These are phyloP conservation scores for Arthroderma uncinatum DNA, from an alignment of 2,329 filamentous ascomycete genomes.

Conservation along the genomic window DNA sequence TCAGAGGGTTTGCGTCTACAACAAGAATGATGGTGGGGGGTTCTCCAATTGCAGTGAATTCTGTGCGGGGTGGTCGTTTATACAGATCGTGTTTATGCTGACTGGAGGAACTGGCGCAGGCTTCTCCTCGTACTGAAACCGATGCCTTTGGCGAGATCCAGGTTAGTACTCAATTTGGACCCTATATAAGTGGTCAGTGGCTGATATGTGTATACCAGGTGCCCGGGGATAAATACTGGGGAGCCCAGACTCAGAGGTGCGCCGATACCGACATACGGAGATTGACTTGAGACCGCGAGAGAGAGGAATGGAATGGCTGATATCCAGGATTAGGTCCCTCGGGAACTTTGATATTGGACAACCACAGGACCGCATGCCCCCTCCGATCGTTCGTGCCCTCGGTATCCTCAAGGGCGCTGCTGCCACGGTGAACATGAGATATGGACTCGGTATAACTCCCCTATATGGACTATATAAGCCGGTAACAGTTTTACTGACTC, in stretches of 20 bases:
- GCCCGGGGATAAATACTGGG: conserved; percentile 90
- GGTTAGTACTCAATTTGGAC: conserved; percentile 23
- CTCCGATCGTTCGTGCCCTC: conserved; percentile 82
- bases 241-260: conserved; percentile 82
- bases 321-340: conserved; percentile 49
- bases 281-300: background rate
- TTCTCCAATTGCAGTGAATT: background rate
- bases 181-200: background rate
- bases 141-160: conserved; percentile 97
- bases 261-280: conserved; percentile 7
- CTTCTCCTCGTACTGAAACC: conserved; percentile 64
- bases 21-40: background rate
- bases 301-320: background rate
- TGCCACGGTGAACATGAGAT: conserved; percentile 90
- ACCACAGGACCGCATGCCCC: conserved; percentile 96
- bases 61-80: background rate
- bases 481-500: background rate
- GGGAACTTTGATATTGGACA: conserved; percentile 99
- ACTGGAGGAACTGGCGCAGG: conserved; percentile 8
- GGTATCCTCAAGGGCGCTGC: conserved; percentile 96
- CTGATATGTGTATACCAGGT: conserved; percentile 39
- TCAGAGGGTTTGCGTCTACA: conserved; percentile 4
- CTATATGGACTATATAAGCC: background rate
- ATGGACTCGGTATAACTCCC: conserved; percentile 56
- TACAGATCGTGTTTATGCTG: no score